Evolutionary conservation across 371 early-diverging fungal species (phyloP).

Genomic region (Haplosporangium sp.): DNA sequence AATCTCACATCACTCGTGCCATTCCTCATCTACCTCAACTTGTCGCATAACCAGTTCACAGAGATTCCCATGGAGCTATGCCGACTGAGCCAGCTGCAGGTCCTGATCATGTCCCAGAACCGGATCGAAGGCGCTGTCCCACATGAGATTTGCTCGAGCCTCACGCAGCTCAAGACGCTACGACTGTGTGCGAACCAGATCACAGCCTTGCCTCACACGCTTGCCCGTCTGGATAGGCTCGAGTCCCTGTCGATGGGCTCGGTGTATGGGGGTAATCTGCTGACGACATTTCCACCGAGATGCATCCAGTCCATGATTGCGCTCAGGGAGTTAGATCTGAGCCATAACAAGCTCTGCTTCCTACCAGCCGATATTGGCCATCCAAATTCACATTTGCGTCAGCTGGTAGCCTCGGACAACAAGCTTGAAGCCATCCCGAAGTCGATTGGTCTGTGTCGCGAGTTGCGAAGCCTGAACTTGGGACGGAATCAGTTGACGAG

Average conservation of each 20-base stretch:
- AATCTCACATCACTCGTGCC: conserved; percentile 57
- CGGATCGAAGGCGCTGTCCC: conserved; percentile 59
- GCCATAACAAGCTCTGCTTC: conserved; percentile 61
- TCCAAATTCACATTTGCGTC: conserved; percentile 49
- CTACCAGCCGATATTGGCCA: conserved; percentile 63
- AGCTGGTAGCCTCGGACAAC: conserved; percentile 62
- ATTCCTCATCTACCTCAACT: conserved; percentile 62
- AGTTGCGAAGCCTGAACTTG: conserved; percentile 61
- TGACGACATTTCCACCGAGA: conserved; percentile 59
- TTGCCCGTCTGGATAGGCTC: conserved; percentile 57
- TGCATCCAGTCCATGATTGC: conserved; percentile 59
- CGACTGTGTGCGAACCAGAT: conserved; percentile 66
- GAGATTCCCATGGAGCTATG: conserved; percentile 64
- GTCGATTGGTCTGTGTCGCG: conserved; percentile 60
- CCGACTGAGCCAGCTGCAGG: conserved; percentile 59
- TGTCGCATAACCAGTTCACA: conserved; percentile 65
- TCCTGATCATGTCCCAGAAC: conserved; percentile 68
- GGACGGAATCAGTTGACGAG: conserved; percentile 69
- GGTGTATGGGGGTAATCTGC: conserved; percentile 68
- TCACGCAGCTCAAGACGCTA: conserved; percentile 62
- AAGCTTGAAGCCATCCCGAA: conserved; percentile 69
- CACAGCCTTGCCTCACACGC: conserved; percentile 55
- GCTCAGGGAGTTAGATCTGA: conserved; percentile 65
- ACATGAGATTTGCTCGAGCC: conserved; percentile 54
- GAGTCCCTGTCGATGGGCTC: conserved; percentile 69